Base-by-base conservation (phyloP, 345 rosid genomes). In the Aquilaria yunnanensis region DNA sequence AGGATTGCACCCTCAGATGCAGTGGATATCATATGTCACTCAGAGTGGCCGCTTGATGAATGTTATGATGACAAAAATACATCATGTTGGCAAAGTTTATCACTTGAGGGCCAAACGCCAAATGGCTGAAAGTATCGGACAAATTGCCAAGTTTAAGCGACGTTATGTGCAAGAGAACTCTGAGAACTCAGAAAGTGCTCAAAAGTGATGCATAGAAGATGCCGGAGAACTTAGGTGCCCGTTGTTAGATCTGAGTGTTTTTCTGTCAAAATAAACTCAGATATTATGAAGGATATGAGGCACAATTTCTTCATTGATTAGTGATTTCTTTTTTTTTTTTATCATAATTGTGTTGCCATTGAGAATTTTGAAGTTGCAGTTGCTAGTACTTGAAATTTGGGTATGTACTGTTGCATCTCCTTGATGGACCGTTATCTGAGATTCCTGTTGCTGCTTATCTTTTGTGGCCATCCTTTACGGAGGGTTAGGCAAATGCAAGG, bases 1-100 rank as follows among this genome's bases (percentile, higher is more conserved):
- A 69, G 97, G 98, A 56, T 10, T 83, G 67, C 97, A 94, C 77
- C 99, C 95, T 69, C 97, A 88, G 78, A 71, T 86, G 95, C 99
- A 88, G 66, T 94, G 97, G 95, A 83, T 93, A 73, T 90, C 98
- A 4, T 93, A 88, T 53, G 96, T 88, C 63, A 90, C 96, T 14
- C 94, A 85, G 68, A 88, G 92, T 34, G 97, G 98, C 66, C 74
- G 98, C 74, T 67, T 90, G 84, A 86, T 93, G 77, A 72, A 88
- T 45, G 88, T 88, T 29, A 86, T 82, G 92, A 90, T 93, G 98
- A 88, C 97, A 53, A 79, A 85, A 72, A 84, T 93, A 70, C 94
- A 86, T 64, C 77, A 84, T 63, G 90, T 69, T 32, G 97, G 92
- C 47, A 85, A 82, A 81, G 97, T 90, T 33, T 88, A 83, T 74